phyloP scores from a whole-genome alignment of 805 yeast species.

The Priceomyces castillae region DNA sequence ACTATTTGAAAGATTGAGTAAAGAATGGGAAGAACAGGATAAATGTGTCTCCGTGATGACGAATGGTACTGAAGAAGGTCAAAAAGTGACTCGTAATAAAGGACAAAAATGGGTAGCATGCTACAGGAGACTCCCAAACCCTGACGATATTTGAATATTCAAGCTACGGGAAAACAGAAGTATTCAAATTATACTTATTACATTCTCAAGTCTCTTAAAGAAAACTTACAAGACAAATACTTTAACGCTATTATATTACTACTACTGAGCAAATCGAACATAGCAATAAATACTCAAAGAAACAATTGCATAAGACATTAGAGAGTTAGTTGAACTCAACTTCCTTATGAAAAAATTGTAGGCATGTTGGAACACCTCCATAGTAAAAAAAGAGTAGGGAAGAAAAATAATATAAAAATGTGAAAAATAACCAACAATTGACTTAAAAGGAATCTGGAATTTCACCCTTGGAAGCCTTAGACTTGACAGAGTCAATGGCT shows the following conservation, averaged over 20 bases:
- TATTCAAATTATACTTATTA: neutral
- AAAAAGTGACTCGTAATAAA: conserved; percentile 87
- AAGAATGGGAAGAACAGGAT: conserved; percentile 79
- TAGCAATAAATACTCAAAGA: conserved; percentile 2
- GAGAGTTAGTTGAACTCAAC: neutral
- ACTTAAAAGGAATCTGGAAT: conserved; percentile 5
- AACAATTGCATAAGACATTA: conserved; percentile 1
- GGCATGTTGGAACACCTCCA: neutral
- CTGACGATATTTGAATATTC: conserved; percentile 31
- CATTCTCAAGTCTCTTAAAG: neutral
- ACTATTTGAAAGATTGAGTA: conserved; percentile 72
- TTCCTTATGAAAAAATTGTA: neutral
- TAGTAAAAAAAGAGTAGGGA: neutral
- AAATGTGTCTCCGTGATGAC: conserved; percentile 84
- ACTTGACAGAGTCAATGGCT: conserved; percentile 20
- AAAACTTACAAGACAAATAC: neutral
- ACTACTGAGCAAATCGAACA: neutral
- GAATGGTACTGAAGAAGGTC: conserved; percentile 96
- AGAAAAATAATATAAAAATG: neutral
- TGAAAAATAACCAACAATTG: neutral
- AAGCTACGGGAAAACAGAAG: no score
- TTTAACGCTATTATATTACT: neutral
- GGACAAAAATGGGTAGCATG: conserved; percentile 91
- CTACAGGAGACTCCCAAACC: conserved; percentile 68
- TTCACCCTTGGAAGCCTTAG: conserved; percentile 12